Evolutionary conservation across 495 filamentous ascomycete species (phyloP), one percentile per base, ranked within the genome.

Genomic region (Aspergillus ellipticus): DNA sequence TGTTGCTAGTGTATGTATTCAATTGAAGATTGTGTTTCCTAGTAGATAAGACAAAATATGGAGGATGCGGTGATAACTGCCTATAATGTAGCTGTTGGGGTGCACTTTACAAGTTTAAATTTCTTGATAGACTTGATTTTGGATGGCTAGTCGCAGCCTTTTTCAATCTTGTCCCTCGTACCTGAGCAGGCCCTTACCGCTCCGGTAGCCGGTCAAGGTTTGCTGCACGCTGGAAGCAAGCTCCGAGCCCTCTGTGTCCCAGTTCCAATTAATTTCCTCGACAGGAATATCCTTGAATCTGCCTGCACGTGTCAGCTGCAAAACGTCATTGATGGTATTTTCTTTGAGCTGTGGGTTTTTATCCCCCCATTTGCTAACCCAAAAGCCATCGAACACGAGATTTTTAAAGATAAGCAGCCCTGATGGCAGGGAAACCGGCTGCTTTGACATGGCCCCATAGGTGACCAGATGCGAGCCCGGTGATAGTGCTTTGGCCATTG

Each of bases 391-490:
- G 57, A 96, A 93, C 42, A 80, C 73, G 22, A 97, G 69, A 60
- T 96, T 82, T 70, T 92, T 92, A 71, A 98, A 98, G 54, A 98
- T 97, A 55, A 96, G 73, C 63, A 92, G 73, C 0, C 85, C 84
- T 4, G 89, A 87, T 0, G 90, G 89, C 56, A 97, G 71, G 21
- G 77, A 77, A 15, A 96, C 79, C 0, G 91, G 90, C 74, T 93
- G 84, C 61, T 89, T 85, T 37, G 86, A 83, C 94, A 98, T 98
- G 17, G 89, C 95, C 26, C 94, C 94, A 64, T 98, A 98, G 24
- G 93, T 96, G 28, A 97, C 90, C 73, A 97, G 77, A 45, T 87
- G 83, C 2, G 82, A 90, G 16, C 82, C 80, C 0, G 77, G 71
- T 2, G 78, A 76, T 22, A 98, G 74, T 1, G 77, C 73, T 67